Percentiles rank a stretch among this genome's conserved stretches.
phyloP scores from a whole-genome alignment of 345 rosid species.

The Citrus hindsii region DNA sequence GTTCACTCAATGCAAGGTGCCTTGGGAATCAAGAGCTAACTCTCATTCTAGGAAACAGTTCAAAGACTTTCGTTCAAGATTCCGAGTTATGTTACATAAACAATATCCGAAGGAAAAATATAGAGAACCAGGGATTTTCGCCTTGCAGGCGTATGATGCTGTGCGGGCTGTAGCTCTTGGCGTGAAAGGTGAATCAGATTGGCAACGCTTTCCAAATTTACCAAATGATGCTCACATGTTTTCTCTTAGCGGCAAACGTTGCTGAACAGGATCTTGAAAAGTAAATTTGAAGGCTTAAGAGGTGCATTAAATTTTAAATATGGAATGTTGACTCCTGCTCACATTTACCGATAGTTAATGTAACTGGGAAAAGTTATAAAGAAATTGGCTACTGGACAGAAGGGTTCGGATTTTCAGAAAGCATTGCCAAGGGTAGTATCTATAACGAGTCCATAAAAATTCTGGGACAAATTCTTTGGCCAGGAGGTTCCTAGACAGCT shows the following conservation, averaged over 20 bases:
- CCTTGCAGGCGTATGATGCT: constrained; percentile 26
- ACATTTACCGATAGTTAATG: constrained; percentile 9
- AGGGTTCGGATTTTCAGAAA: constrained; percentile 19
- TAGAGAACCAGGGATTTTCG: constrained; percentile 6
- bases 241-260: not conserved
- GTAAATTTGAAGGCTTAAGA: constrained; percentile 21
- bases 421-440: not conserved
- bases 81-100: not conserved
- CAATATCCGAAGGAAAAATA: constrained; percentile 5
- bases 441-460: constrained; percentile 12
- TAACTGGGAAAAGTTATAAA: constrained; percentile 13
- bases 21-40: constrained; percentile 18
- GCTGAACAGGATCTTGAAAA: not conserved
- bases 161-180: constrained; percentile 15
- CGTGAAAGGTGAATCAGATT: not conserved
- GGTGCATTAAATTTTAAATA: constrained; percentile 8
- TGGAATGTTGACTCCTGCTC: not conserved
- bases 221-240: too few relatives aligned
- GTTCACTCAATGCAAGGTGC: constrained; percentile 27
- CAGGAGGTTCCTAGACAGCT: constrained; percentile 13
- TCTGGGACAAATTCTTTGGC: constrained; percentile 25
- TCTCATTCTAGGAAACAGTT: not conserved
- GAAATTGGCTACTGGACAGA: constrained; percentile 26
- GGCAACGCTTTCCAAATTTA: not conserved
- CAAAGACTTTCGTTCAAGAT: constrained; percentile 11